phyloP scores from a whole-genome alignment of 2,329 filamentous ascomycete genomes.

The Aspergillus sp. region DNA sequence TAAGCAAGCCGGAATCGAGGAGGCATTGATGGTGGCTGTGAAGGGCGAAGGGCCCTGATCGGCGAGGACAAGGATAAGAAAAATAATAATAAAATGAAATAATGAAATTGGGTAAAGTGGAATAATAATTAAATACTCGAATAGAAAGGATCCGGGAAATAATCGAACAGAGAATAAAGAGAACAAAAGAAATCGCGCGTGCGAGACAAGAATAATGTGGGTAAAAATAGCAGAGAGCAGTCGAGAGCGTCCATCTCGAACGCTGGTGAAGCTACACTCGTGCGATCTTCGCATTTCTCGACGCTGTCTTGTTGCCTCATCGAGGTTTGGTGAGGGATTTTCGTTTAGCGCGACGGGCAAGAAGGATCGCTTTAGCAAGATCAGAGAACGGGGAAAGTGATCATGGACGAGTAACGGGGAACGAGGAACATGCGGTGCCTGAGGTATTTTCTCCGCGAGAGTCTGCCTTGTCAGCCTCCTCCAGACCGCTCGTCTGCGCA shows the following conservation, averaged over 20 bases:
- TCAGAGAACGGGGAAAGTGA: neutral
- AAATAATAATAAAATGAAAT: neutral
- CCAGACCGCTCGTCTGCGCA: constrained; percentile 1
- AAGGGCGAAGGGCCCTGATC: neutral
- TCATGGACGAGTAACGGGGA: neutral
- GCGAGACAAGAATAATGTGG: neutral
- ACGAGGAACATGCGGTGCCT: neutral
- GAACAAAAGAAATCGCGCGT: neutral
- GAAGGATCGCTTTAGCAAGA: neutral
- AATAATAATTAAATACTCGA: too few relatives aligned
- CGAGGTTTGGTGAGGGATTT: constrained; percentile 2
- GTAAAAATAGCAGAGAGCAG: constrained; percentile 3
- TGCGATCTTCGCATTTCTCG: neutral
- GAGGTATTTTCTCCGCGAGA: neutral
- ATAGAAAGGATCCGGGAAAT: neutral
- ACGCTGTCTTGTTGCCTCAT: neutral
- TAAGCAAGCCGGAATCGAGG: neutral
- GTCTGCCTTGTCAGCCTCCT: constrained; percentile 8
- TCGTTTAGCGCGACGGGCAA: neutral
- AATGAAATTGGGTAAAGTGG: neutral
- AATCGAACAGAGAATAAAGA: neutral
- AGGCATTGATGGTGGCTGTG: constrained; percentile 10
- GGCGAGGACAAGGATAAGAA: constrained; percentile 8
- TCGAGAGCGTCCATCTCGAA: neutral
- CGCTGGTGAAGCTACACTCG: neutral